Evolutionary conservation across 306 rosid genomes (phyloP), one percentile per base, ranked within the genome.

Genomic region (Cucurbita moschata): DNA sequence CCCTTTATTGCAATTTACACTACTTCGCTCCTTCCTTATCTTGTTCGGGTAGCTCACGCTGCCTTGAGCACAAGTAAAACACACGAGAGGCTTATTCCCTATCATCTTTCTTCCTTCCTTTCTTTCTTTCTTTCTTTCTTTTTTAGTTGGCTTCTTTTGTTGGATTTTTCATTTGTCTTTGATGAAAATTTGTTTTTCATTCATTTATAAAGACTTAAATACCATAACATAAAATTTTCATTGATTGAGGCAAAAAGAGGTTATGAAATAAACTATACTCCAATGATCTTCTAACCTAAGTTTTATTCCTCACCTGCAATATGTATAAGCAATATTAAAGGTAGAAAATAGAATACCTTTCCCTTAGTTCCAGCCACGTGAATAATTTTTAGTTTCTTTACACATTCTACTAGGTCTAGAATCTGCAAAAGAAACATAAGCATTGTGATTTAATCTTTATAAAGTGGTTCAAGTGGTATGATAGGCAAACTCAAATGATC

Each of bases 341-440:
- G 56, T 63, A 52, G 53, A 65, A 30, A 51, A 69, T 63, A 67
- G 49, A 65, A 60, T 79, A 88, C 96, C 96, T 90, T 90, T 70
- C 96, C 96, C 86, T 88, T 90, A 37, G 96, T 90, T 74, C 96
- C 96, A 35, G 94, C 94, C 61, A 90, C 94, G 52, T 90, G 96
- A 80, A 90, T 83, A 73, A 90, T 85, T 77, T 82, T 90, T 80
- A 90, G 91, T 72, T 77, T 79, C 39, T 51, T 80, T 51, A 90
- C 73, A 59, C 79, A 78, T 81, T 88, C 87, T 58, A 80, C 89
- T 82, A 90, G 77, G 68, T 60, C 89, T 56, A 90, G 81, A 74
- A 90, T 88, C 96, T 90, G 84, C 49, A 68, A 19, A 59, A 65
- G 72, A 77, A 80, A 67, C 4, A 49, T 23, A n/a, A 61, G 49